Evolutionary conservation across 2,329 filamentous ascomycete genomes (phyloP).

Genomic region (Apiospora phragmitis): DNA sequence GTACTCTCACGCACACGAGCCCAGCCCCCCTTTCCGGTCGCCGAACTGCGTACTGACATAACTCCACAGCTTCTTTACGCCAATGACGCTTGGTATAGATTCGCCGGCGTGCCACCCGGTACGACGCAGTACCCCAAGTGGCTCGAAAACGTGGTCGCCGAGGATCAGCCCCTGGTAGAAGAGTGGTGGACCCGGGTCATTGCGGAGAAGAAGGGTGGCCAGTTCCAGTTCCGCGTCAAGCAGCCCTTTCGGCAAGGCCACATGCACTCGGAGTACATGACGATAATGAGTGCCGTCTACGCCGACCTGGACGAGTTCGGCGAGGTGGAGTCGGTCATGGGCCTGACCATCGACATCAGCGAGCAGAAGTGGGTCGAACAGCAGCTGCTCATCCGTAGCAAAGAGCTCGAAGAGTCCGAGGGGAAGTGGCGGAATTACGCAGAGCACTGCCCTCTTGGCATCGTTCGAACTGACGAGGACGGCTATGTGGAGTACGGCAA

Average conservation of each 20-base stretch:
- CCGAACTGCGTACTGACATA: constrained; percentile 2
- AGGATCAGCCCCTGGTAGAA: constrained; percentile 23
- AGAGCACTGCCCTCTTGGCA: constrained; percentile 28
- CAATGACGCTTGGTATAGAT: constrained; percentile 28
- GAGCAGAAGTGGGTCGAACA: constrained; percentile 30
- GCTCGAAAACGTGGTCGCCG: constrained; percentile 22
- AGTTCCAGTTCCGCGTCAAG: constrained; percentile 27
- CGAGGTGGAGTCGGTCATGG: constrained; percentile 27
- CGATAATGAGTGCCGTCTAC: constrained; percentile 28
- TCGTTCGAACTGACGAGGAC: constrained; percentile 25
- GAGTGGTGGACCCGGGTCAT: constrained; percentile 24
- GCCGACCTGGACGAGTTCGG: constrained; percentile 23
- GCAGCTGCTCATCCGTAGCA: constrained; percentile 24
- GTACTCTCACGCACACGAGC: no score
- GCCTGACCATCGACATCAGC: constrained; percentile 29
- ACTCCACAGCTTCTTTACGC: constrained; percentile 24
- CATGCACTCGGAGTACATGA: constrained; percentile 25
- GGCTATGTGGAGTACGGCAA: constrained; percentile 27
- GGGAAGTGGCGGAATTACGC: constrained; percentile 26
- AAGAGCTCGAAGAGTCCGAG: constrained; percentile 26
- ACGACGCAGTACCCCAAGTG: constrained; percentile 19
- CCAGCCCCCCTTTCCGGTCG: background rate
- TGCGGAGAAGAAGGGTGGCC: constrained; percentile 23
- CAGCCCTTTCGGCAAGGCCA: constrained; percentile 24
- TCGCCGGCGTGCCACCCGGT: constrained; percentile 22